Evolutionary conservation across 1,139 yeast genomes (phyloP).

Genomic region (Yamadazyma spencermartinsiae): DNA sequence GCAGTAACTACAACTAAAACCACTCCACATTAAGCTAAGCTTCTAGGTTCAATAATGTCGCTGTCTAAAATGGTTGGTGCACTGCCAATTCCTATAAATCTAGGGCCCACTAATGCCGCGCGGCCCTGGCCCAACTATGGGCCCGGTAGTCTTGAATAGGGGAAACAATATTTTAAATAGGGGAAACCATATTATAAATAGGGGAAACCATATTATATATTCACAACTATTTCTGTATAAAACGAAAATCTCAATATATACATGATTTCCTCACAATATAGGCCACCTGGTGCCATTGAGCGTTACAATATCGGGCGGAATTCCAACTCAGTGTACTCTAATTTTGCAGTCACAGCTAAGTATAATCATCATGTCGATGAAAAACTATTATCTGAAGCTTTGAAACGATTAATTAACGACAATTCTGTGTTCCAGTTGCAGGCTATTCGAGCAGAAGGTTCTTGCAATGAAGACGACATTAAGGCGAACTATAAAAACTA

Average conservation of each 20-base stretch:
- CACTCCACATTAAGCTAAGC: not conserved
- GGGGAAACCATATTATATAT: too few species aligned
- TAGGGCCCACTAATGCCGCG: too few species aligned
- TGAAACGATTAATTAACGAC: constrained; percentile 20
- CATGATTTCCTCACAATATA: constrained; percentile 2
- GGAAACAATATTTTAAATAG: too few species aligned
- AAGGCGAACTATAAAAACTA: constrained; percentile 19
- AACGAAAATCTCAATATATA: too few species aligned
- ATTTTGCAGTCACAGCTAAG: constrained; percentile 28
- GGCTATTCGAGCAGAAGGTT: constrained; percentile 11
- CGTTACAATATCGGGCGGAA: constrained; percentile 29
- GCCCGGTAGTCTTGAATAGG: too few species aligned
- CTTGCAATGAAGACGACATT: constrained; percentile 10
- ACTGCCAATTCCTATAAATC: too few species aligned
- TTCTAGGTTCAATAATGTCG: too few species aligned
- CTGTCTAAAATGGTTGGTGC: too few species aligned
- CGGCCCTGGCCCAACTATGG: too few species aligned
- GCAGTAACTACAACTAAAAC: not conserved
- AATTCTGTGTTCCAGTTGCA: constrained; percentile 25
- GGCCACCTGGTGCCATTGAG: constrained; percentile 19
- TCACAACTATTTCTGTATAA: too few species aligned
- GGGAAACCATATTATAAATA: too few species aligned
- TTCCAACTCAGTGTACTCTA: constrained; percentile 24
- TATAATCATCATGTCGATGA: constrained; percentile 21
- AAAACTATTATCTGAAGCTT: constrained; percentile 25